Conservation (phyloP, 2,329 filamentous ascomycete genomes). For the Penicillium glabrum region DNA sequence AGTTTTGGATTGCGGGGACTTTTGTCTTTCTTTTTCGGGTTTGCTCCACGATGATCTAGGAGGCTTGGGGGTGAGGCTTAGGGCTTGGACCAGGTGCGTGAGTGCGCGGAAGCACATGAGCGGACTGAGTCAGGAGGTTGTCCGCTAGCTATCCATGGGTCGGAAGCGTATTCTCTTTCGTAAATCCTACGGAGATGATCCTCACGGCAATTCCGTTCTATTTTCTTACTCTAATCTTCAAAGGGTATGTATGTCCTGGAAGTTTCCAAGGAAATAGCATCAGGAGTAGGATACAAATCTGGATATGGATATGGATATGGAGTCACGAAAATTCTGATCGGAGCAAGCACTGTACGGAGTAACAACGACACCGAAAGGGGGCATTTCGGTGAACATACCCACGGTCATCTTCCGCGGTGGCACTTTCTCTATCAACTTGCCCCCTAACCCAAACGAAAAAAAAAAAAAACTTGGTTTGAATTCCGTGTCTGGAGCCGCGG, state of each 20-base stretch:
- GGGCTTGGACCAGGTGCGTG: neutral
- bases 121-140: neutral
- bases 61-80: neutral
- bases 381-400: constrained; percentile 14
- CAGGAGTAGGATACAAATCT: neutral
- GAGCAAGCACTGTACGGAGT: constrained; percentile 17
- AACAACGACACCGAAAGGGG: constrained; percentile 11
- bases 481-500: constrained; percentile 11
- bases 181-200: neutral
- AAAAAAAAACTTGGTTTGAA: neutral
- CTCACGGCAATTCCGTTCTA: neutral
- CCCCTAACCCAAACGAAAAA: neutral
- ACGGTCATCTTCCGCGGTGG: constrained; percentile 13
- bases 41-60: constrained; percentile 5
- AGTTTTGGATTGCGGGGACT: constrained; percentile 16
- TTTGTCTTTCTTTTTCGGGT: neutral
- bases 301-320: neutral
- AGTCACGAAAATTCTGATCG: constrained; percentile 10
- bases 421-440: neutral
- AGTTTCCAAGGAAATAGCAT: neutral
- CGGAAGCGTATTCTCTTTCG: neutral
- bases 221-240: neutral
- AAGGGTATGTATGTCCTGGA: neutral
- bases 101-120: neutral
- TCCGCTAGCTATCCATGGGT: neutral